Evolutionary conservation across 2,329 filamentous ascomycete species (phyloP).

Genomic region (Cercospora zeina): DNA sequence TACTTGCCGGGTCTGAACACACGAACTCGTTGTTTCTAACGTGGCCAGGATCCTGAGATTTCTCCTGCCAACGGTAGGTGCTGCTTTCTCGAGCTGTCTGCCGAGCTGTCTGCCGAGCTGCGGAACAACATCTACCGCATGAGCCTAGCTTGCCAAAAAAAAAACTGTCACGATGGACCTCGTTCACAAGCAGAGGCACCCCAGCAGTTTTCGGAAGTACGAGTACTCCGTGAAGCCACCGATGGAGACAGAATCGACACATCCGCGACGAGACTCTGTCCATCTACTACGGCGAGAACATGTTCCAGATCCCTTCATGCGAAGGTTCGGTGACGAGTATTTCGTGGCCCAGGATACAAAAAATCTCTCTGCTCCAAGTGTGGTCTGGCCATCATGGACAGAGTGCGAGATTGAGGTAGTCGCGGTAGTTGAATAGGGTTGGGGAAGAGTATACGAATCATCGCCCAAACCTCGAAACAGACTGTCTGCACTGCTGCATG

Average conservation of each 20-base stretch:
- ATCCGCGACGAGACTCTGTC: not conserved
- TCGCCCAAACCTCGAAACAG: not conserved
- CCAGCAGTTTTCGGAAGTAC: not conserved
- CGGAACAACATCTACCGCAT: not conserved
- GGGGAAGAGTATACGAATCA: too few relatives aligned
- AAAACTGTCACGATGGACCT: not conserved
- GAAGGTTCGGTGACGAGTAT: not conserved
- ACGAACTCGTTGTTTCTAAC: not conserved
- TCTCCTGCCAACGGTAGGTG: not conserved
- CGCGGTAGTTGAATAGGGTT: not conserved
- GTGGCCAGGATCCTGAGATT: not conserved
- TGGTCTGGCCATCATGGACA: not conserved
- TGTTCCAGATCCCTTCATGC: not conserved
- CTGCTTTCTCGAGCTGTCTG: not conserved
- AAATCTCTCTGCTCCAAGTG: not conserved
- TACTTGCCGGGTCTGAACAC: not conserved
- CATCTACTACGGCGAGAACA: slow-evolving; percentile 10
- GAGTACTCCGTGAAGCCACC: not conserved
- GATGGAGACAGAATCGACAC: not conserved
- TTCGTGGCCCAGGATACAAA: not conserved
- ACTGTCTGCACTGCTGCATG: not conserved
- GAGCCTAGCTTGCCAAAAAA: not conserved
- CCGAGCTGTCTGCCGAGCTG: slow-evolving; percentile 1
- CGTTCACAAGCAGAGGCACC: not conserved
- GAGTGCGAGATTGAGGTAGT: not conserved